These are phyloP conservation scores for Kluyveromyces siamensis DNA, from an alignment of 805 yeast genomes.

Conservation along the genomic window DNA sequence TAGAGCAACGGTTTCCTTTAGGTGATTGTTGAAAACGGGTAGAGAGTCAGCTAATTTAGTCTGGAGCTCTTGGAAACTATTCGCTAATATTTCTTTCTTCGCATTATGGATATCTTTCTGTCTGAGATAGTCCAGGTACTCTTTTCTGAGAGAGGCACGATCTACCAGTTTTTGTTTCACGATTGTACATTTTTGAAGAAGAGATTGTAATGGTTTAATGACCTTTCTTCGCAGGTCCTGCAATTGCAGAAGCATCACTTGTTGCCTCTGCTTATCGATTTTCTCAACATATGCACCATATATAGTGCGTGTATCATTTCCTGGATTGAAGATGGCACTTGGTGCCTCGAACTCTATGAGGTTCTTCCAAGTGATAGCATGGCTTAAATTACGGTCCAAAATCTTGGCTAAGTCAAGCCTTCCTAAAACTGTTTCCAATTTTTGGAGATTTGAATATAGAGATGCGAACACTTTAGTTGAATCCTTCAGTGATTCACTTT, in stretches of 20 bases:
- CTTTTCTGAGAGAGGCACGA: constrained; percentile 26
- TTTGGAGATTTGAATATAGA: constrained; percentile 11
- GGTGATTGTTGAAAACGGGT: constrained; percentile 19
- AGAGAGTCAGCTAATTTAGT: constrained; percentile 24
- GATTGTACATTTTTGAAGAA: constrained; percentile 17
- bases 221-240: constrained; percentile 21
- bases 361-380: constrained; percentile 22
- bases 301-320: constrained; percentile 20
- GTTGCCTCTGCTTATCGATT: constrained; percentile 20
- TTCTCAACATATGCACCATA: constrained; percentile 23
- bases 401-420: constrained; percentile 13
- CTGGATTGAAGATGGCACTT: constrained; percentile 8
- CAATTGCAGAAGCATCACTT: constrained; percentile 19
- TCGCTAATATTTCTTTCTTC: constrained; percentile 19
- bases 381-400: constrained; percentile 12
- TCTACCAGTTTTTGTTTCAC: constrained; percentile 23
- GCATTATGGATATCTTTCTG: constrained; percentile 19
- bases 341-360: constrained; percentile 19
- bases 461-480: constrained; percentile 16
- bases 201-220: constrained; percentile 20
- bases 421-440: constrained; percentile 14
- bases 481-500: constrained; percentile 10
- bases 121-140: constrained; percentile 24
- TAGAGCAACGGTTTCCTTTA: constrained; percentile 8
- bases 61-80: constrained; percentile 22